Evolutionary conservation across 345 rosid genomes (phyloP).

Genomic region (Punica granatum): DNA sequence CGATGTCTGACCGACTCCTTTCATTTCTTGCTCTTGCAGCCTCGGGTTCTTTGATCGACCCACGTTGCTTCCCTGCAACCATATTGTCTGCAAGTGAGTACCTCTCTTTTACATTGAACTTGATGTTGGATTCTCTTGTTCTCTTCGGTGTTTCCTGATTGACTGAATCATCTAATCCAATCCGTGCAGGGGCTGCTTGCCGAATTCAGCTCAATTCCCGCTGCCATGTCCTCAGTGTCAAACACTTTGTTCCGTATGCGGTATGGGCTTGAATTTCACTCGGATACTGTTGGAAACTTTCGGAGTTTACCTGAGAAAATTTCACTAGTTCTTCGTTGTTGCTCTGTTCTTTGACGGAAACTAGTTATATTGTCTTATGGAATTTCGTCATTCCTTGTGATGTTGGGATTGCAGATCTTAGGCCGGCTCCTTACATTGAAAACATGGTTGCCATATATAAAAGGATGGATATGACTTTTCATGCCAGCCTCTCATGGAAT

Average conservation of each 20-base stretch:
- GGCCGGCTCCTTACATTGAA: constrained; percentile 45
- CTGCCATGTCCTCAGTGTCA: constrained; percentile 52
- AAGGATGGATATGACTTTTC: constrained; percentile 49
- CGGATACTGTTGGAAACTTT: not conserved
- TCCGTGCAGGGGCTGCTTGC: constrained; percentile 45
- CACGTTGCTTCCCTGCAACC: constrained; percentile 69
- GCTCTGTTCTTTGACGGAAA: not conserved
- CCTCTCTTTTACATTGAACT: not conserved
- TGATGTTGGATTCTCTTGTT: not conserved
- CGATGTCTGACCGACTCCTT: not conserved
- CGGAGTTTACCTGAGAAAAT: not conserved
- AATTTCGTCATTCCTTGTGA: not conserved
- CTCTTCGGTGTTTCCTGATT: not conserved
- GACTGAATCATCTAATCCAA: not conserved
- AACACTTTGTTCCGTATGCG: constrained; percentile 23
- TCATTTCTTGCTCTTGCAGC: constrained; percentile 24
- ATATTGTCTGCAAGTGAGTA: constrained; percentile 68
- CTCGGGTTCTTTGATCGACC: constrained; percentile 54
- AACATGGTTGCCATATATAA: constrained; percentile 53
- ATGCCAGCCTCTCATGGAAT: constrained; percentile 20
- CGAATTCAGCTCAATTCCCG: constrained; percentile 21
- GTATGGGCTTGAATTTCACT: constrained; percentile 15
- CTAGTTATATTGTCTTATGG: not conserved
- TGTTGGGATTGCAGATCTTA: constrained; percentile 35
- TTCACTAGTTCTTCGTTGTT: not conserved